Base-by-base conservation (phyloP, 2,329 filamentous ascomycete genomes). In the Calonectria pseudoturangicola region DNA sequence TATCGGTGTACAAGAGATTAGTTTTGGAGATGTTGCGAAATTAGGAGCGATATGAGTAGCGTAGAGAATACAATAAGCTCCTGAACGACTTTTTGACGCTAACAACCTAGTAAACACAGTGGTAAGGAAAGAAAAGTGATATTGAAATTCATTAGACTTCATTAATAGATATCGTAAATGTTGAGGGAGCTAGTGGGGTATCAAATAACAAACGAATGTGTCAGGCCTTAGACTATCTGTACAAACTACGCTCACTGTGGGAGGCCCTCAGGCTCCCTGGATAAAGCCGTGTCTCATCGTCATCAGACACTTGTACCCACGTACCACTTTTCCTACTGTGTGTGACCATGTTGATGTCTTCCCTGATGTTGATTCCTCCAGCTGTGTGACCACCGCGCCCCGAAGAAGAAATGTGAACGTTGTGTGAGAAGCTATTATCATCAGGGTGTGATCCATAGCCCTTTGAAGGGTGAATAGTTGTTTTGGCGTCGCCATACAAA, bases 1-100 rank as follows among this genome's bases (percentile, higher is more conserved):
- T 76, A 18, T 60, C 41, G 9, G 74, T 76, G 18, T 75, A 75
- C 41, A 75, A 75, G 30, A 66, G 74, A 28, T 56, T 75, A 3
- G 65, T 71, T 54, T 36, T 70, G 41, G 41, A 73, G 30, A 41
- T 70, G 66, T 33, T 72, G n/a, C 33, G 21, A 7, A 2, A 25
- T 27, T 60, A 27, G 8, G 2, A 15, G 8, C 9, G n/a, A 25
- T 15, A 39, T 12, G 15, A 25, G 8, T 27, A 16, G 12, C 12
- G 18, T 2, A 28, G 36, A 15, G 21, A 41, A 2, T 2, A 28
- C 6, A 41, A 27, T 13, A 41, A 8, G 33, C 41, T 18, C 13
- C 5, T 43, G 41, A n/a, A 43, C 15, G 8, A 43, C 1, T 13
- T 43, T 33, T 33, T 9, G 4, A 33, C 10, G 3, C 33, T 10